Evolutionary conservation across 192 early-diverging fungal species (phyloP).

Genomic region (Backusella sp.): DNA sequence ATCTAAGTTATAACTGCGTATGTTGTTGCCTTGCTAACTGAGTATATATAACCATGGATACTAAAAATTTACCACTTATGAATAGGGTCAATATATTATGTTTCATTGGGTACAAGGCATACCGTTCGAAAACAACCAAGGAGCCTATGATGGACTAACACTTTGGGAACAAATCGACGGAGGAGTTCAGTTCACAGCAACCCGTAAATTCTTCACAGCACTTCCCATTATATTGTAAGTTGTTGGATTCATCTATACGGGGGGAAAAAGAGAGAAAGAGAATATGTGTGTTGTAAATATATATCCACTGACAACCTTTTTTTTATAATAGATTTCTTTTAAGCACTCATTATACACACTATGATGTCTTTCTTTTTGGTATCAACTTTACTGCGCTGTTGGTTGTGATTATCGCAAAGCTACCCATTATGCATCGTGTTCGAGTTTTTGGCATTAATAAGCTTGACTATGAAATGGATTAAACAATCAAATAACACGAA

Average conservation of each 20-base stretch:
- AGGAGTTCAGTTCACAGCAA: conserved; percentile 96
- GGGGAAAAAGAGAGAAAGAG: not conserved
- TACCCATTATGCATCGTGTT: conserved; percentile 86
- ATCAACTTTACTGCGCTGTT: conserved; percentile 86
- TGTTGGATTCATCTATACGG: not conserved
- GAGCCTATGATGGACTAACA: conserved; percentile 89
- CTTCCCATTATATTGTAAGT: conserved; percentile 93
- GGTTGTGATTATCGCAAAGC: conserved; percentile 87
- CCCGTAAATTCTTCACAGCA: conserved; percentile 96
- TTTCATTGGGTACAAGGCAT: conserved; percentile 98
- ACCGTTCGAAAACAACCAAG: conserved; percentile 92
- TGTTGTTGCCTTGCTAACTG: conserved; percentile 6
- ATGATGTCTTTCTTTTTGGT: conserved; percentile 86
- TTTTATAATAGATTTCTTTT: conserved; percentile 71
- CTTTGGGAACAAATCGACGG: conserved; percentile 99
- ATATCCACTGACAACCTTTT: not conserved
- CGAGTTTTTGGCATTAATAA: conserved; percentile 93
- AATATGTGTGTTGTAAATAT: not conserved
- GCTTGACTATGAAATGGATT: conserved; percentile 24
- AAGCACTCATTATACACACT: conserved; percentile 95
- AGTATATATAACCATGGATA: not conserved
- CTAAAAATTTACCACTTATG: not conserved
- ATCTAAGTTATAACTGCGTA: conserved; percentile 87
- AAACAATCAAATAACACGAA: not conserved
- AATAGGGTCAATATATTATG: conserved; percentile 91